A percentile compares a stretch with the other conserved stretches of the same genome.
phyloP scores from a whole-genome alignment of 2,329 filamentous ascomycete species.

The Trichoderma afroharzianum region DNA sequence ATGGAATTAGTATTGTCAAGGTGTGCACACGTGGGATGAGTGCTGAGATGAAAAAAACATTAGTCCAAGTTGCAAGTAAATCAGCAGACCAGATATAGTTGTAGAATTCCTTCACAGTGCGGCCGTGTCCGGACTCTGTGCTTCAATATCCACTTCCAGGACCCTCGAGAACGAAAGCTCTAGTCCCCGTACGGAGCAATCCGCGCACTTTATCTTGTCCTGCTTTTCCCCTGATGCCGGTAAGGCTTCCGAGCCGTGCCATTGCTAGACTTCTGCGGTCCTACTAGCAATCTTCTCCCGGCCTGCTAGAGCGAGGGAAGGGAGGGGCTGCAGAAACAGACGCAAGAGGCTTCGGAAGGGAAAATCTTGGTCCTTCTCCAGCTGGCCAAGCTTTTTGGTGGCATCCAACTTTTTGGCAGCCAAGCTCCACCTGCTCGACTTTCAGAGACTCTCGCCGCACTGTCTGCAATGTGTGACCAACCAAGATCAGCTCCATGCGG shows the following conservation, averaged over 20 bases:
- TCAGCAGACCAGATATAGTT: not conserved
- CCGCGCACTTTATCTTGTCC: not conserved
- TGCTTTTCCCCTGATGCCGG: not conserved
- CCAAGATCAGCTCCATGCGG: slow-evolving; percentile 12
- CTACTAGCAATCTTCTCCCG: not conserved
- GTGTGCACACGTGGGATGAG: not conserved
- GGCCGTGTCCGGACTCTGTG: not conserved
- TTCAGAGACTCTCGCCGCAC: not conserved
- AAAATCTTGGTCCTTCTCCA: not conserved
- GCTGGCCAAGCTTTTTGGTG: slow-evolving; percentile 1
- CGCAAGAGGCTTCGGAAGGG: slow-evolving; percentile 10
- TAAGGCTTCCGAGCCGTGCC: slow-evolving; percentile 14
- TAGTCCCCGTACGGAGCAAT: not conserved
- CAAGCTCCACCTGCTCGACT: not conserved
- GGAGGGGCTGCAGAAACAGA: not conserved
- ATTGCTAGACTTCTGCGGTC: not conserved
- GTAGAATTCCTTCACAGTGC: slow-evolving; percentile 6
- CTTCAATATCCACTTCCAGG: not conserved
- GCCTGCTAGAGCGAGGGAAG: not conserved
- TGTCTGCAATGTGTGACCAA: slow-evolving; percentile 6
- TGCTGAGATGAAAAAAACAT: not conserved
- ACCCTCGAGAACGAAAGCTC: not conserved
- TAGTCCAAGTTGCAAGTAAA: not conserved
- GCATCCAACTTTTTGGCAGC: not conserved
- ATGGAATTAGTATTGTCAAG: not conserved